phyloP scores from a whole-genome alignment of 1,284 basidiomycete genomes.

The Schizophyllum commune region DNA sequence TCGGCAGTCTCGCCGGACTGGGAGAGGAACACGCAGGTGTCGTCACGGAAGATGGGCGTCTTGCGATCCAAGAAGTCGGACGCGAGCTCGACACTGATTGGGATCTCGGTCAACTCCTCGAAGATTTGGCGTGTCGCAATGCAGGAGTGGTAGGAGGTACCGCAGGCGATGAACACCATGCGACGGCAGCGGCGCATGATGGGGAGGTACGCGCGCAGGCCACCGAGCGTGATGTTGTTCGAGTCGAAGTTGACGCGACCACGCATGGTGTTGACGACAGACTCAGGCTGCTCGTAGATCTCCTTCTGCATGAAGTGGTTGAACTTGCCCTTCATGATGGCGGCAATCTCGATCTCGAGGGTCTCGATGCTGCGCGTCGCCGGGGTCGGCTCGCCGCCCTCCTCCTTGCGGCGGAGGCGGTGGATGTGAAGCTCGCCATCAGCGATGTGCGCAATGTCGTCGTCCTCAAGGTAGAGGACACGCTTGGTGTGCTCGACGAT shows the following conservation, averaged over 20 bases:
- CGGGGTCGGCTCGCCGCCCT: conserved; percentile 45
- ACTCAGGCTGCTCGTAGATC: conserved; percentile 99
- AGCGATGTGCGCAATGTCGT: conserved; percentile 97
- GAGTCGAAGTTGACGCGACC: conserved; percentile 99
- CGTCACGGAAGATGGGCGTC: conserved; percentile 99
- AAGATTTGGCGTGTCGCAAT: conserved; percentile 98
- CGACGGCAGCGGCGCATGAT: conserved; percentile 94
- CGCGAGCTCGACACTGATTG: conserved; percentile 94
- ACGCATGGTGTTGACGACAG: conserved; percentile 99
- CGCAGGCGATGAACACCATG: conserved; percentile 96
- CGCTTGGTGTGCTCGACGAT: conserved; percentile 99
- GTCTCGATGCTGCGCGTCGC: conserved; percentile 96
- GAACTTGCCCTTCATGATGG: conserved; percentile 99
- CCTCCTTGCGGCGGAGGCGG: conserved; percentile 86
- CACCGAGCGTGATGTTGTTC: conserved; percentile 89
- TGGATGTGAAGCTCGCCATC: conserved; percentile 99
- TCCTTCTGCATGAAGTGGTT: conserved; percentile 99
- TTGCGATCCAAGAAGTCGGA: conserved; percentile 99
- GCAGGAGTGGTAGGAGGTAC: conserved; percentile 97
- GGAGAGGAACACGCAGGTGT: conserved; percentile 94
- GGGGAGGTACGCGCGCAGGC: conserved; percentile 89
- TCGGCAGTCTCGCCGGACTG: conserved; percentile 99
- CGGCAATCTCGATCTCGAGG: conserved; percentile 96
- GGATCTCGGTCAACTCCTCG: conserved; percentile 98
- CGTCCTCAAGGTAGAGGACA: conserved; percentile 97